Conservation (phyloP, 2,329 filamentous ascomycete species). For the Mycosphaerella arachidis region DNA sequence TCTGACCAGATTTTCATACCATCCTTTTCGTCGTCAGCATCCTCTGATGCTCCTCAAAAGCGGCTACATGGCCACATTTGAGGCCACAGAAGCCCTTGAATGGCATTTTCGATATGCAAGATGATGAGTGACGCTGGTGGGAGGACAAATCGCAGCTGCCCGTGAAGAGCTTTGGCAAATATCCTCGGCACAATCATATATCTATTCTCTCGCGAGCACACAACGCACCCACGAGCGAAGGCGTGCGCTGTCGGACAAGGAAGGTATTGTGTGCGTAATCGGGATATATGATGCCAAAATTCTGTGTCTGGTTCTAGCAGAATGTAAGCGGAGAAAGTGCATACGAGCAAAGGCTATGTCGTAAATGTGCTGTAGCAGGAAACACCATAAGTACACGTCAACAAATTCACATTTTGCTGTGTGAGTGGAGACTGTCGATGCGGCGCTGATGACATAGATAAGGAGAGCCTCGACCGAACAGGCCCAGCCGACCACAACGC, state of each 20-base stretch:
- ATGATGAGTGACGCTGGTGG: not conserved
- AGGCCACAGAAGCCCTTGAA: not conserved
- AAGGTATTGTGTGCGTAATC: too few relatives aligned
- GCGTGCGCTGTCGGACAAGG: too few relatives aligned
- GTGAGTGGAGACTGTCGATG: too few relatives aligned
- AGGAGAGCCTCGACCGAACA: too few relatives aligned
- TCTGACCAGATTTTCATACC: not conserved
- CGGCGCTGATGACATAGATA: too few relatives aligned
- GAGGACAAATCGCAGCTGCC: not conserved
- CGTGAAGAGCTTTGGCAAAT: not conserved
- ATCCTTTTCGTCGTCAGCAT: not conserved
- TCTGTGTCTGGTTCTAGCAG: not conserved
- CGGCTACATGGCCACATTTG: not conserved
- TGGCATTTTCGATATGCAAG: not conserved
- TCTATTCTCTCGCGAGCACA: not conserved
- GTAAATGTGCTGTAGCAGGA: not conserved
- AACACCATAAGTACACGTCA: not conserved
- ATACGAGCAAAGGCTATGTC: not conserved
- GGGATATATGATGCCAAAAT: too few relatives aligned
- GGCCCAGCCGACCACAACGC: too few relatives aligned
- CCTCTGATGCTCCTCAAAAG: not conserved
- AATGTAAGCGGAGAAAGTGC: not conserved
- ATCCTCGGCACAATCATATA: not conserved
- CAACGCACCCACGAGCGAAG: not conserved
- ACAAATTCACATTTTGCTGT: not conserved